Base-by-base conservation (phyloP, 352 stramenopile genomes). In the Phytophthora tentaculata region DNA sequence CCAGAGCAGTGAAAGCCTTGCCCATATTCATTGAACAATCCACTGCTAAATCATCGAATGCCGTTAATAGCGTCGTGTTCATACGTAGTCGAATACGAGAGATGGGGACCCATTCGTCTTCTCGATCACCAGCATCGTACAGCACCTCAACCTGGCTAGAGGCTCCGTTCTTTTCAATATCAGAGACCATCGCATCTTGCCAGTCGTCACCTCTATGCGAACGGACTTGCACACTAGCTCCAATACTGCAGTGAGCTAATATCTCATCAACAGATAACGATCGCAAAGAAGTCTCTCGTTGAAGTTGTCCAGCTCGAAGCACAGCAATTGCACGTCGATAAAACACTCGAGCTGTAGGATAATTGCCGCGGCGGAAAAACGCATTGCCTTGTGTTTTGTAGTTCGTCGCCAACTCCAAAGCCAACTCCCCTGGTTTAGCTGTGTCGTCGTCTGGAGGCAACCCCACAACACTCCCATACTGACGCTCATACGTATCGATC, bases 11-110 rank as follows among this genome's bases (percentile, higher is more conserved):
- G 39, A 88, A 81, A 7, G 81, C 77, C 67, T 93, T 94, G 28
- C 83, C 88, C 78, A 92, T 90, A 59, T 95, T 95, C 88, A 95
- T 92, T 2, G 69, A 83, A 52, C 86, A 91, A 72, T 92, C 80
- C 14, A 91, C 80, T 14, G 71, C 57, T 22, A 94, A 49, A 0
- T 76, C 74, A 13, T 85, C 77, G 43, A 92, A 92, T 12, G 67
- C 67, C 45, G 67, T 59, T 19, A 92, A 65, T 24, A 83, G 50
- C 14, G 54, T 62, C 26, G 86, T 90, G 37, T 80, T 72, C 74
- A 93, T 79, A 5, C 81, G 83, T 43, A 92, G 54, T 17, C 80
- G 73, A 54, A 92, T 73, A 3, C 77, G 82, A 41, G 77, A 74
- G 32, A 77, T 67, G 6, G 81, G 32, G 19, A 81, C 66, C 52